phyloP scores from a whole-genome alignment of 2,329 filamentous ascomycete species.

The Blumeria graminis region DNA sequence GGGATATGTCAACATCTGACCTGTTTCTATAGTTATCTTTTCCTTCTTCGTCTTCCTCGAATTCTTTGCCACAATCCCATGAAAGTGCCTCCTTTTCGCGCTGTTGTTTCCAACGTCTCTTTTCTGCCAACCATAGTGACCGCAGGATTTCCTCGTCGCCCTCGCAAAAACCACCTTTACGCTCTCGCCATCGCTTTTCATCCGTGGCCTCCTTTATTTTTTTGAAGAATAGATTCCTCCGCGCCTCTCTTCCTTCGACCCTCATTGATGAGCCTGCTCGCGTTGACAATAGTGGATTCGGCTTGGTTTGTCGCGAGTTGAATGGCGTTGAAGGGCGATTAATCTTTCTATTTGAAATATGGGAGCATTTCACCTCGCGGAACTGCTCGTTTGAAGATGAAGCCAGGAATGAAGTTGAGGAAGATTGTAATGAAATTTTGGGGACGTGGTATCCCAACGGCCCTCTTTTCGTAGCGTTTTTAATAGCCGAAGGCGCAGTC shows the following conservation, averaged over 20 bases:
- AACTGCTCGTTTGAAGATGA: too few relatives aligned
- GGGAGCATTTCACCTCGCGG: too few relatives aligned
- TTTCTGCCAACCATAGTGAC: constrained; percentile 18
- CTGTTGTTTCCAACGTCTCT: constrained; percentile 13
- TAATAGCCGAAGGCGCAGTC: too few relatives aligned
- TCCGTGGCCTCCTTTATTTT: constrained; percentile 36
- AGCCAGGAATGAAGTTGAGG: too few relatives aligned
- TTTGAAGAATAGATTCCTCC: constrained; percentile 44
- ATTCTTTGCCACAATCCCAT: constrained; percentile 6
- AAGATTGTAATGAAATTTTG: too few relatives aligned
- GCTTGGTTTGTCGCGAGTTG: constrained; percentile 26
- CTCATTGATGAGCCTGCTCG: constrained; percentile 4
- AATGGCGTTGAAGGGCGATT: neutral
- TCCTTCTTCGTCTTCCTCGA: constrained; percentile 6
- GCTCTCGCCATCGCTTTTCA: constrained; percentile 31
- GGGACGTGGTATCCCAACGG: too few relatives aligned
- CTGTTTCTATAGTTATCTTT: neutral
- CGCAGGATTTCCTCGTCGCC: constrained; percentile 32
- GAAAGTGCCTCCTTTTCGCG: neutral
- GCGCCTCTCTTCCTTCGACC: constrained; percentile 32
- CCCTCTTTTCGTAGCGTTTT: too few relatives aligned
- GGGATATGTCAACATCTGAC: neutral
- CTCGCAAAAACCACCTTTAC: constrained; percentile 18
- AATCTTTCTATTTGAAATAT: too few relatives aligned
- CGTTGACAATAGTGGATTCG: constrained; percentile 35